Evolutionary conservation across 208 protist species (phyloP), one percentile per base, ranked within the genome.

Genomic region (Strigomonas galati): DNA sequence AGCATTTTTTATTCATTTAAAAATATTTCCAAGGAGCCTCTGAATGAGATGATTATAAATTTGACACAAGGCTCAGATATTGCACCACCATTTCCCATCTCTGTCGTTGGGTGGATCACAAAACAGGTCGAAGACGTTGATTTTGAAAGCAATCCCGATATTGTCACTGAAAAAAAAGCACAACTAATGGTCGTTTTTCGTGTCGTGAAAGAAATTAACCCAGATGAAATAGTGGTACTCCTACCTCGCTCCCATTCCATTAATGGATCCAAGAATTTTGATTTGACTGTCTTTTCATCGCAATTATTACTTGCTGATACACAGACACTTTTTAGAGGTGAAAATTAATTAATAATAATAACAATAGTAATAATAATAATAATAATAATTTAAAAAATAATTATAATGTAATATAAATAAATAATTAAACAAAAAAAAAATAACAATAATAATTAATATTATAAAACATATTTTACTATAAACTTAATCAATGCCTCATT

Each of bases 41-140:
- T 40, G 35, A 40, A 10, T 40, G 35, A 40, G 10, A 40, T 40
- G 35, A 40, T 40, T 10, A 40, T 40, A 40, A 40, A 40, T 40
- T 10, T 40, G 35, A 40, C 35, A 10, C 35, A 40, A 40, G 35
- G 35, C 10, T 4, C 35, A 14, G 35, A 40, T 40, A 10, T 40
- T 4, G 10, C 10, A 10, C 56, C 63, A 58, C 57, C 49, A 2
- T 68, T 72, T 67, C 51, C 63, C 44, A 71, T 85, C 58, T 76
- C 76, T 30, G 54, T 85, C 23, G 24, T 80, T 48, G 56, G 70
- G 24, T 77, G 69, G 69, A 21, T 55, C 19, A 64, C 10, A 40
- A 40, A 40, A 59, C 26, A 24, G 54, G 6, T 30, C 14, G 23
- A 54, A 54, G 49, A 40, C 35, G 49, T 23, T 2, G 54, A 59